Evolutionary conservation across 2,329 filamentous ascomycete genomes (phyloP), one percentile per base, ranked within the genome.

Genomic region (Teratosphaeria destructans): DNA sequence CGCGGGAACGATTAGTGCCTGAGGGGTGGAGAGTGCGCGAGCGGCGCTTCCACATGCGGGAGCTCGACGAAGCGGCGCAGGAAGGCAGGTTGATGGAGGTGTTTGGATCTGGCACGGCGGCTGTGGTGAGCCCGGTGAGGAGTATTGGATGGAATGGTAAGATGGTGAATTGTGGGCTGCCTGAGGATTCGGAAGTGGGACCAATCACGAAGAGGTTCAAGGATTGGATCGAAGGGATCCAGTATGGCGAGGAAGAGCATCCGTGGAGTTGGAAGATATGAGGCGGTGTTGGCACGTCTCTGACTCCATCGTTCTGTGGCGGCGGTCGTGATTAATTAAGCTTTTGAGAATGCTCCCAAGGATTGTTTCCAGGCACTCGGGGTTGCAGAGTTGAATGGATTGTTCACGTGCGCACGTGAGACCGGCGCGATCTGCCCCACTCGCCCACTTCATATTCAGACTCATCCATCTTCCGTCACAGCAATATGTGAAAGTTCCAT

Each of bases 171-270:
- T 96, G 94, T 73, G 68, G 68, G 8, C 77, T 99, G 65, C 83
- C 83, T 72, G 85, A 89, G 66, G 79, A 84, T 55, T 83, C 95
- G 75, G 93, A 99, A 79, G 91, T 90, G 11, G 94, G 94, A 52
- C 87, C 92, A 71, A 81, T 97, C 69, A 88, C 94, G 10, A 77
- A 85, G 68, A 84, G 83, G 75, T 92, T 99, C 87, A 95, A 96
- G 84, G 84, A 87, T 69, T 99, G 94, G 94, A 96, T 99, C 63
- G 92, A 95, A 79, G 87, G 79, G 32, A 92, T 95, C 67, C 93
- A 97, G 78, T 96, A 97, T 73, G 94, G 94, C 64, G 92, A 96
- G 65, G 88, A 93, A 75, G 84, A 90, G 73, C 90, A 96, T 74
- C 82, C 86, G 65, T 99, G 94, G 94, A 96, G 92, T 27, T 29